Percentiles rank a stretch among this genome's conserved stretches.
Conservation (phyloP, 2,329 filamentous ascomycete genomes). For the Pseudocercospora musae region DNA sequence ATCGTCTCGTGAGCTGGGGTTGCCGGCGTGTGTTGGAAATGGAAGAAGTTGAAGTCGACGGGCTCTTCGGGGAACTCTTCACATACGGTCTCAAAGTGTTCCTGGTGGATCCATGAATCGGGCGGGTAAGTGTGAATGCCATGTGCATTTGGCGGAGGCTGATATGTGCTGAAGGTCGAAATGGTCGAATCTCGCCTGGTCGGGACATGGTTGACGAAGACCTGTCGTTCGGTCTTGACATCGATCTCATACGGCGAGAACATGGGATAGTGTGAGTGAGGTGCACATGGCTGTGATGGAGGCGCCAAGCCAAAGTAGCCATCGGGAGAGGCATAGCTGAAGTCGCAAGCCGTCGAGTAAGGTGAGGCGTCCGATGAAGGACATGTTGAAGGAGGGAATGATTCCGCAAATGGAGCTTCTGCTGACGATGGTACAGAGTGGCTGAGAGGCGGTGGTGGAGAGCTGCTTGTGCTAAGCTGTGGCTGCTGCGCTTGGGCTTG, state of each 20-base stretch:
- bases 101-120: conserved; percentile 70
- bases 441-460: conserved; percentile 67
- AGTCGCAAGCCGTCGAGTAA: conserved; percentile 61
- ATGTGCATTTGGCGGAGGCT: conserved; percentile 70
- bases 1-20: conserved; percentile 64
- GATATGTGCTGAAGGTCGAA: conserved; percentile 90
- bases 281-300: conserved; percentile 38
- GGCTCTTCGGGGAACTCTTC: conserved; percentile 56
- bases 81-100: conserved; percentile 64
- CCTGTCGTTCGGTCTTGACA: conserved; percentile 91
- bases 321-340: conserved; percentile 58
- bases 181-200: conserved; percentile 81
- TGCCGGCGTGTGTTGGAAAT: conserved; percentile 68
- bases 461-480: conserved; percentile 54
- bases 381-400: conserved; percentile 68
- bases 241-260: conserved; percentile 87
- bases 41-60: conserved; percentile 74
- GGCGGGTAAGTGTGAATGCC: conserved; percentile 59
- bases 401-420: conserved; percentile 69
- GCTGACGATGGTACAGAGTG: conserved; percentile 68
- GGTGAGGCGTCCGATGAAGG: conserved; percentile 73
- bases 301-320: conserved; percentile 63
- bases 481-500: conserved; percentile 34
- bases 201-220: conserved; percentile 88
- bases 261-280: conserved; percentile 48